Conservation (phyloP, 2,329 filamentous ascomycete species). For the Didymella arachidicola region DNA sequence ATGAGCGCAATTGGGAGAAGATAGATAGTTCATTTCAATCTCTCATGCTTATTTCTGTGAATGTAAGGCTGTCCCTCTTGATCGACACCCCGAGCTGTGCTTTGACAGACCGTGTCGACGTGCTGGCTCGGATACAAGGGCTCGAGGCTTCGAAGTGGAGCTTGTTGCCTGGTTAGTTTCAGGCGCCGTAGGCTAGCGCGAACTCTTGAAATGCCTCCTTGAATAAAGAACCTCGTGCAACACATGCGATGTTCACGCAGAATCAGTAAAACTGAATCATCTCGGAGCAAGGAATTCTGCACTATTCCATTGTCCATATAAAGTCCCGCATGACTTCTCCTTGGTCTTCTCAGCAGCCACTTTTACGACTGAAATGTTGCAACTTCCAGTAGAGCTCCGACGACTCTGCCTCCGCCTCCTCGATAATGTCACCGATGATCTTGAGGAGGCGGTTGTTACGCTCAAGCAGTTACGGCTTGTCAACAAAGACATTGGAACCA, state of each 20-base stretch:
- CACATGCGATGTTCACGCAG: background rate
- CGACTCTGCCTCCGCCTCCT: background rate
- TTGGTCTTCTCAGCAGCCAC: background rate
- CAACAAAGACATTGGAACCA: background rate
- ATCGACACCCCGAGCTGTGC: too few relatives aligned
- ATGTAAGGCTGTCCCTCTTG: too few relatives aligned
- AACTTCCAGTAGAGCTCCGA: background rate
- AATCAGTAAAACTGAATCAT: too few relatives aligned
- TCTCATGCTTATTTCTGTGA: too few relatives aligned
- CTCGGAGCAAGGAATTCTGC: background rate
- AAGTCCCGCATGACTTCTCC: too few relatives aligned
- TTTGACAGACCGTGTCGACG: background rate
- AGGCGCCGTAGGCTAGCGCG: background rate
- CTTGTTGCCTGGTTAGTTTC: background rate
- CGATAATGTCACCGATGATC: background rate
- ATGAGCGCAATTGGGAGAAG: too few relatives aligned
- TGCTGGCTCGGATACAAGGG: background rate
- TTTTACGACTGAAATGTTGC: background rate
- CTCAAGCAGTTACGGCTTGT: background rate
- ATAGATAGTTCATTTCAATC: too few relatives aligned
- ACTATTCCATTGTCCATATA: background rate
- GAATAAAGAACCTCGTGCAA: background rate
- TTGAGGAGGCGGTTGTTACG: background rate
- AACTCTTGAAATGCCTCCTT: background rate
- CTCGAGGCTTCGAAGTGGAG: background rate